These are phyloP conservation scores for Penicillium sp. DNA, from an alignment of 2,329 filamentous ascomycete genomes.

Conservation along the genomic window DNA sequence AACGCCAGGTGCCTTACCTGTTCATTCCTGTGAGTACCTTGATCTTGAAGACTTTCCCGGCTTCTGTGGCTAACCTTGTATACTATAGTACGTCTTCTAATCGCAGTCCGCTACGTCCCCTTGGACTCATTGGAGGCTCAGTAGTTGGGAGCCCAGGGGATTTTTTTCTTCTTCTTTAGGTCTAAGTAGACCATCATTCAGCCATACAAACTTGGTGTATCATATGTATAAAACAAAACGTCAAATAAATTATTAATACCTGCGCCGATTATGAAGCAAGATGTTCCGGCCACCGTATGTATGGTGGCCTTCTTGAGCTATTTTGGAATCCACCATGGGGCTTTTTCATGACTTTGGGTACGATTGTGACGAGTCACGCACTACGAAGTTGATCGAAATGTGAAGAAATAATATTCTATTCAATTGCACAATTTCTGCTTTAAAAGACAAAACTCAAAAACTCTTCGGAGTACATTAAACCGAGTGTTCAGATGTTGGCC, in stretches of 20 bases:
- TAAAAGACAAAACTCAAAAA: not conserved
- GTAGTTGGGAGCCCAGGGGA: not conserved
- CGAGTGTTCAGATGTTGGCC: not conserved
- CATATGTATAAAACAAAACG: conserved; percentile 12
- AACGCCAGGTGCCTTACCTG: conserved; percentile 74
- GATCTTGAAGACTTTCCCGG: too few relatives aligned
- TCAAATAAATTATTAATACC: conserved; percentile 9
- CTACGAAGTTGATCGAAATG: not conserved
- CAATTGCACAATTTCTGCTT: not conserved
- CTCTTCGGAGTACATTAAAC: not conserved
- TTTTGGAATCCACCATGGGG: not conserved
- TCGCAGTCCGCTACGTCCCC: conserved; percentile 1
- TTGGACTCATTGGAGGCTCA: not conserved
- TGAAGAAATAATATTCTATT: not conserved
- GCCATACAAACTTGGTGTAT: not conserved
- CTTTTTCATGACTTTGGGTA: not conserved
- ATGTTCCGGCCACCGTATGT: not conserved
- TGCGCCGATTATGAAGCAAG: conserved; percentile 1
- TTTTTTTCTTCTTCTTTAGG: not conserved
- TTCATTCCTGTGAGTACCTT: conserved; percentile 67
- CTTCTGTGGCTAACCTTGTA: conserved; percentile 3
- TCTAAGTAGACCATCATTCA: not conserved
- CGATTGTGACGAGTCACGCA: not conserved
- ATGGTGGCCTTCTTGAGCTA: not conserved
- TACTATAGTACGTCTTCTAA: conserved; percentile 37